These are phyloP conservation scores for Talaromyces islandicus DNA, from an alignment of 2,329 filamentous ascomycete species.

Conservation along the genomic window DNA sequence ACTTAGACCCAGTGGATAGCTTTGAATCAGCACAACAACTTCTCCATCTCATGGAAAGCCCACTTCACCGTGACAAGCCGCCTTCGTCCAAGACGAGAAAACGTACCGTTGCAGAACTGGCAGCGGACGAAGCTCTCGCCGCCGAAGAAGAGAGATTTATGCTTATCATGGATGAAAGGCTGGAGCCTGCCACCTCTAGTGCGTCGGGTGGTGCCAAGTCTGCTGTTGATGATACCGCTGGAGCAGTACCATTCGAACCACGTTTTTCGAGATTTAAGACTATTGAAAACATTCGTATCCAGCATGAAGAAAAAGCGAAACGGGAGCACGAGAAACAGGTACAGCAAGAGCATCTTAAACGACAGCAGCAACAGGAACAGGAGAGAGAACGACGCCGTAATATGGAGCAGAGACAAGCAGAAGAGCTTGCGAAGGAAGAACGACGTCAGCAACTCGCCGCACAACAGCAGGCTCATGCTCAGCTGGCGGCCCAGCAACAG, in stretches of 20 bases:
- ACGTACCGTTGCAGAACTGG: slow-evolving; percentile 88
- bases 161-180: slow-evolving; percentile 82
- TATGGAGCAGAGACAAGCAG: slow-evolving; percentile 37
- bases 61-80: slow-evolving; percentile 68
- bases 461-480: slow-evolving; percentile 42
- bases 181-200: slow-evolving; percentile 55
- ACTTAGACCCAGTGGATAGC: slow-evolving; percentile 68
- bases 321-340: slow-evolving; percentile 43
- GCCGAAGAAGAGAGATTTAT: slow-evolving; percentile 88
- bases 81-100: slow-evolving; percentile 86
- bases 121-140: slow-evolving; percentile 85
- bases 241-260: slow-evolving; percentile 69
- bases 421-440: slow-evolving; percentile 39
- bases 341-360: slow-evolving; percentile 44
- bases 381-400: slow-evolving; percentile 43
- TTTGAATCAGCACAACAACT: slow-evolving; percentile 64
- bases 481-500: slow-evolving; percentile 39
- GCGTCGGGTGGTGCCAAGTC: slow-evolving; percentile 54
- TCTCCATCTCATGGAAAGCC: slow-evolving; percentile 66
- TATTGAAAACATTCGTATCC: slow-evolving; percentile 73
- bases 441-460: slow-evolving; percentile 34
- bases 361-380: slow-evolving; percentile 43
- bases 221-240: slow-evolving; percentile 66
- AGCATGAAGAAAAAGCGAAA: slow-evolving; percentile 64
- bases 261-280: slow-evolving; percentile 89